Evolutionary conservation across 2,329 filamentous ascomycete genomes (phyloP).

Genomic region (Penicillium brevicompactum): DNA sequence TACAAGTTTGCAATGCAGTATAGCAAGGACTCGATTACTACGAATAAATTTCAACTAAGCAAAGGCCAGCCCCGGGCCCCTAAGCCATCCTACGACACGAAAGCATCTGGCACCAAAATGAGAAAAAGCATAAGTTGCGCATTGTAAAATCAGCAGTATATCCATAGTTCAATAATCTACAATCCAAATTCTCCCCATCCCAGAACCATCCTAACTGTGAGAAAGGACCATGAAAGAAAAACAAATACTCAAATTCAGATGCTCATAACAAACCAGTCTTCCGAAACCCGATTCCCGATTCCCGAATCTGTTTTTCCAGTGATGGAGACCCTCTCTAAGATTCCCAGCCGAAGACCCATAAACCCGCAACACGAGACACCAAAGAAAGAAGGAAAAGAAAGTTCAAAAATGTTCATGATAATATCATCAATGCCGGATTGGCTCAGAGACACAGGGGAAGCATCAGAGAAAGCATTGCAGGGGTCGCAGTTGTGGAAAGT

Average conservation of each 20-base stretch:
- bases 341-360: conserved; percentile 29
- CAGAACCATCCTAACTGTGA: not conserved
- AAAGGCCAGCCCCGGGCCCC: too few relatives aligned
- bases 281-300: conserved; percentile 19
- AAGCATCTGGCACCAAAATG: too few relatives aligned
- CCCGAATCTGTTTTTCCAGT: conserved; percentile 36
- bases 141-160: not conserved
- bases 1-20: too few relatives aligned
- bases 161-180: conserved; percentile 4
- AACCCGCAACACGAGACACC: conserved; percentile 24
- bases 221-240: conserved; percentile 6
- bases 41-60: too few relatives aligned
- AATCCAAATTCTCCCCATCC: conserved; percentile 5
- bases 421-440: conserved; percentile 6
- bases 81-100: too few relatives aligned
- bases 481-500: not conserved
- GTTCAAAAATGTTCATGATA: conserved; percentile 7
- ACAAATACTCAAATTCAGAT: conserved; percentile 7
- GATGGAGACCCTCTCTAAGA: conserved; percentile 36
- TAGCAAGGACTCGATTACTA: too few relatives aligned
- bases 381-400: conserved; percentile 6
- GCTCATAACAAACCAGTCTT: conserved; percentile 18
- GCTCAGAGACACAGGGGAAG: conserved; percentile 6
- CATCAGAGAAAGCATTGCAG: not conserved
- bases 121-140: not conserved